phyloP scores from a whole-genome alignment of 192 early-diverging fungal genomes.

The Coemansia sp. region DNA sequence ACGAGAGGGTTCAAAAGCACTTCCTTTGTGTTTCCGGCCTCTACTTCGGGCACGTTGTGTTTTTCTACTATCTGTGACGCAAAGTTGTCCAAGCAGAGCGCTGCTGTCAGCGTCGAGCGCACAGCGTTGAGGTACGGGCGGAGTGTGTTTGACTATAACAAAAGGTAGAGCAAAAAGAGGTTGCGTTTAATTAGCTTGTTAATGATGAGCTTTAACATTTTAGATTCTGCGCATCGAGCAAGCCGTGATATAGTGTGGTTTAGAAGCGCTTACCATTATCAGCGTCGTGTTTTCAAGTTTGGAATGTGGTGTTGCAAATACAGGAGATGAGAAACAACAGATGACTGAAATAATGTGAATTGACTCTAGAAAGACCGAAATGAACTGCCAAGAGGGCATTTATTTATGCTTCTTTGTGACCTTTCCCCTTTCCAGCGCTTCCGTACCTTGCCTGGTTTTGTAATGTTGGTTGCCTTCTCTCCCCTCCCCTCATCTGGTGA shows the following conservation, averaged over 20 bases:
- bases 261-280: neutral
- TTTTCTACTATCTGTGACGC: constrained; percentile 95
- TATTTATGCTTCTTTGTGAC: neutral
- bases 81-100: constrained; percentile 97
- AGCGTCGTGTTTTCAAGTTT: neutral
- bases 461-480: too few species aligned
- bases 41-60: constrained; percentile 98
- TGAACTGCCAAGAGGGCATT: too few species aligned
- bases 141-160: constrained; percentile 91
- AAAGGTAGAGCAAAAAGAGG: neutral
- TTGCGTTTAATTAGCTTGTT: too few species aligned
- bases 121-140: constrained; percentile 94
- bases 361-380: neutral
- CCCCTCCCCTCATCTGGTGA: too few species aligned
- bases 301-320: neutral
- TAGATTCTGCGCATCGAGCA: too few species aligned
- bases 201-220: too few species aligned
- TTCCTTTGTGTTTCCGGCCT: constrained; percentile 78
- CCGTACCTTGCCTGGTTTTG: too few species aligned
- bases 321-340: neutral
- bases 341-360: neutral
- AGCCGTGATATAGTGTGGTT: too few species aligned
- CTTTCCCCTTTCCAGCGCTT: too few species aligned
- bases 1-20: constrained; percentile 83
- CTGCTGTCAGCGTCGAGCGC: constrained; percentile 88